Percentiles rank a stretch among this genome's conserved stretches.
Evolutionary conservation across 2,329 filamentous ascomycete species (phyloP).

Genomic region (Curvularia sp.): DNA sequence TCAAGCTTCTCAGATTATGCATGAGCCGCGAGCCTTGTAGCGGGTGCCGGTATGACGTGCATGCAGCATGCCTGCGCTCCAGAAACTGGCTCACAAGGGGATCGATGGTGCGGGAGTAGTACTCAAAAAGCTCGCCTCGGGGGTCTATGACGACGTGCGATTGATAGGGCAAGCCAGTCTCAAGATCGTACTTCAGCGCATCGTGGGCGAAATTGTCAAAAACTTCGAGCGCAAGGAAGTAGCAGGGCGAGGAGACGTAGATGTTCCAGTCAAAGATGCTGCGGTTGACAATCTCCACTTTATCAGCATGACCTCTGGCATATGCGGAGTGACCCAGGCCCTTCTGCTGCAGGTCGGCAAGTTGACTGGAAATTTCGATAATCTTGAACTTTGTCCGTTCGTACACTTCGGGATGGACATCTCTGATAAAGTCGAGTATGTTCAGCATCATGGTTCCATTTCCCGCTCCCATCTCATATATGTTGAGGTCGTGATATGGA

Average conservation of each 20-base stretch:
- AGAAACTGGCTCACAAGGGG: slow-evolving; percentile 83
- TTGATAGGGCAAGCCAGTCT: slow-evolving; percentile 83
- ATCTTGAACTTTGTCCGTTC: slow-evolving; percentile 91
- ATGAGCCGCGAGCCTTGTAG: slow-evolving; percentile 63
- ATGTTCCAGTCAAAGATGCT: slow-evolving; percentile 94
- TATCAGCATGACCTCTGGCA: slow-evolving; percentile 77
- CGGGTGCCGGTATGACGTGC: slow-evolving; percentile 66
- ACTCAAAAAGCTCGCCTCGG: slow-evolving; percentile 91
- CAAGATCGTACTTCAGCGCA: slow-evolving; percentile 84
- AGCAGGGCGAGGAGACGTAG: slow-evolving; percentile 90
- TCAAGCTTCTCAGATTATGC: slow-evolving; percentile 66
- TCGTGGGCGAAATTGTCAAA: slow-evolving; percentile 99
- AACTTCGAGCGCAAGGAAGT: slow-evolving; percentile 97
- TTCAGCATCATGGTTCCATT: slow-evolving; percentile 98
- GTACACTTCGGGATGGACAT: slow-evolving; percentile 89
- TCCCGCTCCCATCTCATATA: slow-evolving; percentile 98
- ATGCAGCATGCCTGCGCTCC: slow-evolving; percentile 80
- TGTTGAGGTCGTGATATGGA: slow-evolving; percentile 94
- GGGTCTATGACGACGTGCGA: slow-evolving; percentile 85
- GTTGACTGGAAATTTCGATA: slow-evolving; percentile 88
- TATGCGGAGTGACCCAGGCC: slow-evolving; percentile 72
- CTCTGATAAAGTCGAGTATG: slow-evolving; percentile 94
- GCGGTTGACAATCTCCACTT: slow-evolving; percentile 92
- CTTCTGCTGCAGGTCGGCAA: slow-evolving; percentile 78
- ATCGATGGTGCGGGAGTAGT: slow-evolving; percentile 82